Evolutionary conservation across 225 moss, liverwort and hornwort species (phyloP).

Genomic region (Thuidium tamariscinum): DNA sequence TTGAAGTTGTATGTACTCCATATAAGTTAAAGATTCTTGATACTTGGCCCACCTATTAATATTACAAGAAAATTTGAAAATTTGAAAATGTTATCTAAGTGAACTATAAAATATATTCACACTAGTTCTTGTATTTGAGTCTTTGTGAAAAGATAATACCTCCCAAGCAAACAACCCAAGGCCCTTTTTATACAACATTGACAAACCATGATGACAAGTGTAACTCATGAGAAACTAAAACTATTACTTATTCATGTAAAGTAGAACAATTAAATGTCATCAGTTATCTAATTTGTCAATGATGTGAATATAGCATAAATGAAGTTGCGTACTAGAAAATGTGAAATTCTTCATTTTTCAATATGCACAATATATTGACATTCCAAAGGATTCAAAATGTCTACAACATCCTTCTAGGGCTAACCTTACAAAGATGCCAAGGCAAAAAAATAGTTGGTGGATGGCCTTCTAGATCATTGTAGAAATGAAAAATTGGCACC

Average conservation of each 20-base stretch:
- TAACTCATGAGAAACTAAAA: not conserved
- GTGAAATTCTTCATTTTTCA: no score
- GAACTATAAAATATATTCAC: not conserved
- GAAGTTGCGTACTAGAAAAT: no score
- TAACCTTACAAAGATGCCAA: no score
- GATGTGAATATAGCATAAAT: no score
- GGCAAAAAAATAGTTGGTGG: no score
- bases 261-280: no score
- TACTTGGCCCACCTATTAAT: not conserved
- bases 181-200: not conserved
- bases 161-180: accelerated
- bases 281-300: no score
- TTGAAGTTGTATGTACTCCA: not conserved
- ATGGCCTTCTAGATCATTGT: no score
- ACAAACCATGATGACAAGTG: not conserved
- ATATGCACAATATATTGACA: no score
- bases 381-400: no score
- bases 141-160: not conserved
- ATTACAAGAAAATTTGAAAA: not conserved
- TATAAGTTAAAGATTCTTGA: not conserved
- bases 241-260: not conserved
- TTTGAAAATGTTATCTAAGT: not conserved
- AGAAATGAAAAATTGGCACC: no score
- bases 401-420: no score
- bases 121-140: not conserved